Evolutionary conservation across 2,329 filamentous ascomycete species (phyloP).

Genomic region (Sporothrix globosa): DNA sequence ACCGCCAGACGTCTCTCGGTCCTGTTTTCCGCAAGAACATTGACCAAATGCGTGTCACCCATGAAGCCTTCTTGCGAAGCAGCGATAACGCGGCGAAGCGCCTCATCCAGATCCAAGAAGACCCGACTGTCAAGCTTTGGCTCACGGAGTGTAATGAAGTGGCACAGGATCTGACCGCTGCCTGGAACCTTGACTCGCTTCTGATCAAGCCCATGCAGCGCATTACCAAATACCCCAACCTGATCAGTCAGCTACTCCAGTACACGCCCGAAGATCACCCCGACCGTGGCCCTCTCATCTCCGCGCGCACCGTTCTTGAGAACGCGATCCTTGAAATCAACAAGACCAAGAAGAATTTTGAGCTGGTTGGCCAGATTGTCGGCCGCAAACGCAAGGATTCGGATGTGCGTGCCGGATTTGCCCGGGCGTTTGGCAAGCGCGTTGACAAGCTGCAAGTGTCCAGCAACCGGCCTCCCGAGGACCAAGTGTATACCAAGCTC

Average conservation of each 20-base stretch:
- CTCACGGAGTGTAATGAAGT: constrained; percentile 90
- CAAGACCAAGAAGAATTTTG: constrained; percentile 91
- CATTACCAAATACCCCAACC: constrained; percentile 87
- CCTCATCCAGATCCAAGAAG: constrained; percentile 65
- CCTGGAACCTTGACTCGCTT: constrained; percentile 95
- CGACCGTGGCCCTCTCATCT: constrained; percentile 68
- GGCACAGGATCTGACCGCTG: constrained; percentile 86
- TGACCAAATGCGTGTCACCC: constrained; percentile 62
- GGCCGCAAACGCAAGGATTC: constrained; percentile 84
- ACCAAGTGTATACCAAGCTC: constrained; percentile 77
- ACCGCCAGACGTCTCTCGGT: constrained; percentile 57
- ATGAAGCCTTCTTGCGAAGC: constrained; percentile 65
- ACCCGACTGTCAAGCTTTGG: constrained; percentile 75
- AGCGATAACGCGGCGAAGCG: constrained; percentile 65
- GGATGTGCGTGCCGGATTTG: constrained; percentile 79
- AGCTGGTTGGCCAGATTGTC: constrained; percentile 88
- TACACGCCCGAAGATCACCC: constrained; percentile 82
- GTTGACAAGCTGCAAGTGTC: constrained; percentile 80
- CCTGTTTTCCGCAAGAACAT: constrained; percentile 60
- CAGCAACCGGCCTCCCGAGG: constrained; percentile 66
- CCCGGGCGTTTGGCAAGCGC: constrained; percentile 86
- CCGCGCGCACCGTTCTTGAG: constrained; percentile 58
- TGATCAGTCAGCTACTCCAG: constrained; percentile 78
- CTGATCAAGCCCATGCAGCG: constrained; percentile 96
- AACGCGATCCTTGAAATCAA: constrained; percentile 84